Conservation (phyloP, 2,329 filamentous ascomycete genomes). For the Diplodia corticola region DNA sequence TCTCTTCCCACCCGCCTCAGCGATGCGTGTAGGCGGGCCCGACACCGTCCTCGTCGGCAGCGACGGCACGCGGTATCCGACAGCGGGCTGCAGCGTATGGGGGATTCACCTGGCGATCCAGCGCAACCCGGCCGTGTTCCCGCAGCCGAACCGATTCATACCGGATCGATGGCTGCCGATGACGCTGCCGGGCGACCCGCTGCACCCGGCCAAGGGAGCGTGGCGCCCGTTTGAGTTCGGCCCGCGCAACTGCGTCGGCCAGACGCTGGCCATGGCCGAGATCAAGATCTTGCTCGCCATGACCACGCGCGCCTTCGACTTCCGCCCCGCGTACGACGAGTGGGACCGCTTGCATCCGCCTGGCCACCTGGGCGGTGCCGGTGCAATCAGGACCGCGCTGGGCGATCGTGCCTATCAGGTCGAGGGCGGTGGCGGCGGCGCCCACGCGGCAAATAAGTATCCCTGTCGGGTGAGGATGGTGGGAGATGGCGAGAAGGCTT, state of each 20-base stretch:
- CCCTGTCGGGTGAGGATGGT: not conserved
- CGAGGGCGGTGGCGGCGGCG: not conserved
- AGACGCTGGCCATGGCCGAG: conserved; percentile 41
- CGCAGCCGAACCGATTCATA: conserved; percentile 26
- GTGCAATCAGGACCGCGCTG: conserved; percentile 36
- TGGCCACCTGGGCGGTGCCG: too few species aligned
- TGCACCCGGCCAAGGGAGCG: conserved; percentile 33
- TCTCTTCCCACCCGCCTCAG: conserved; percentile 52
- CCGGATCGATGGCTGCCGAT: conserved; percentile 20
- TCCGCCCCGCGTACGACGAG: conserved; percentile 37
- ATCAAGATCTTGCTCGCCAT: conserved; percentile 43
- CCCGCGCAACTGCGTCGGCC: conserved; percentile 40
- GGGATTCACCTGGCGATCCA: not conserved
- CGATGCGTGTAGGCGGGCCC: conserved; percentile 22
- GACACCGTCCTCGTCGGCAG: not conserved
- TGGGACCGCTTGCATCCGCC: conserved; percentile 29
- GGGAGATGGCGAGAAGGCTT: too few species aligned
- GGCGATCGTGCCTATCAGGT: conserved; percentile 18
- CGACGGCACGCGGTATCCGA: not conserved
- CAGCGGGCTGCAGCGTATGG: conserved; percentile 28
- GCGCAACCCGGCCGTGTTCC: conserved; percentile 13
- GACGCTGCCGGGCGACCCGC: conserved; percentile 27
- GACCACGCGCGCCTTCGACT: conserved; percentile 53
- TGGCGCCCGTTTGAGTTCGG: conserved; percentile 45
- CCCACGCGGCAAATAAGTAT: conserved; percentile 8